Conservation (phyloP, 306 rosid species). For the Crotalaria pallida region DNA sequence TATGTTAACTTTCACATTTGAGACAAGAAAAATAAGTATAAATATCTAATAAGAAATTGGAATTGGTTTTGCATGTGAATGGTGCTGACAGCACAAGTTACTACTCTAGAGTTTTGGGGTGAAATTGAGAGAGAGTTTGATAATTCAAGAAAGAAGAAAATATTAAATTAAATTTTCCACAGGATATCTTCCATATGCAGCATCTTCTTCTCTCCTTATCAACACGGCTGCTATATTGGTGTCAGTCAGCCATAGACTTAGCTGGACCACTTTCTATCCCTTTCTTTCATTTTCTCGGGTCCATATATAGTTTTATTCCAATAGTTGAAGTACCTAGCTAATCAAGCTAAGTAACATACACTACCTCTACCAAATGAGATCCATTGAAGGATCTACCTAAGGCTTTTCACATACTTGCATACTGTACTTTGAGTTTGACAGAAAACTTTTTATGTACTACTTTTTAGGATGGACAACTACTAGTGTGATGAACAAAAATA, state of each 20-base stretch:
- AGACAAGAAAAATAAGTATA: neutral
- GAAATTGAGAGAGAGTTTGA: conserved; percentile 29
- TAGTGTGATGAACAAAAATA: no score
- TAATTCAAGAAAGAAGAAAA: conserved; percentile 24
- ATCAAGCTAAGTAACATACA: neutral
- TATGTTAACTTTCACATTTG: neutral
- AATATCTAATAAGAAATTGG: neutral
- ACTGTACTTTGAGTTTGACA: neutral
- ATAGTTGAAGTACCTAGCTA: neutral
- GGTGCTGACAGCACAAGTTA: conserved; percentile 7
- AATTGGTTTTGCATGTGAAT: conserved; percentile 23
- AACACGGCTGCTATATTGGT: conserved; percentile 67
- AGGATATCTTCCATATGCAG: conserved; percentile 7
- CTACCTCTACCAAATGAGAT: neutral
- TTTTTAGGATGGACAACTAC: no score
- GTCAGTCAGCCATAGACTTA: conserved; percentile 84
- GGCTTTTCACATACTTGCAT: no score
- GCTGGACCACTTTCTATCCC: conserved; percentile 47
- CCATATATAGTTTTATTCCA: neutral
- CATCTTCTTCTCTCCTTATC: conserved; percentile 52
- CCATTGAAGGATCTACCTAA: neutral
- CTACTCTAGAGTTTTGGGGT: neutral
- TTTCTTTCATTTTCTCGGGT: no score
- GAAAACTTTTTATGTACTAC: no score
- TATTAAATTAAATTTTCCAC: neutral